Evolutionary conservation across 2,329 filamentous ascomycete genomes (phyloP), one percentile per base, ranked within the genome.

Genomic region (Bipolaris bicolor): DNA sequence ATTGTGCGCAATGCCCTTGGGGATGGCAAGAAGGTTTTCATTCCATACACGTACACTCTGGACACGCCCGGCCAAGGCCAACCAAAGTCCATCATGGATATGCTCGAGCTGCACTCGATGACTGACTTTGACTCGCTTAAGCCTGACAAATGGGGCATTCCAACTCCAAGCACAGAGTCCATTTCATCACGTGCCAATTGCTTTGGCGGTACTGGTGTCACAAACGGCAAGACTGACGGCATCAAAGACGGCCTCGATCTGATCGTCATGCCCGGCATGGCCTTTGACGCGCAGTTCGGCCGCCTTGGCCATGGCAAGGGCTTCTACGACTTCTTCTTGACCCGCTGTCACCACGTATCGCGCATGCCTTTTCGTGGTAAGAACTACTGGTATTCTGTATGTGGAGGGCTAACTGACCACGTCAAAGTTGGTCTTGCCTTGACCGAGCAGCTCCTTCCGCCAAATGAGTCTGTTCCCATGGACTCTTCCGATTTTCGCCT

Each of bases 301-400:
- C 85, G 95, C 67, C 83, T 98, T 18, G 95, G 95, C 39, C 95
- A 99, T 77, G 95, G 95, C 55, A 96, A 92, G 77, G 95, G 95
- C 31, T 99, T 96, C 79, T 99, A 99, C 81, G 95, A 99, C 80
- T 90, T 88, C 76, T 99, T 97, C 77, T 79, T 99, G 72, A 86
- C 89, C 70, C 86, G 89, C 66, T 96, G 93, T 83, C 75, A 83
- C 76, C 76, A 77, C 64, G 70, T 68, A 63, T 75, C 76, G 76
- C 67, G 66, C 63, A 85, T 84, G 79, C 85, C 84, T 66, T 82
- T 84, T 79, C 82, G 87, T 67, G 83, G 86, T 88, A 78, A 79
- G 82, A 75, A 70, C 62, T 59, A 69, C 57, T 71, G 62, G 41
- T 62, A 65, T 71, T 67, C 54, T 58, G 60, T 60, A 52, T 62